Base-by-base conservation (phyloP, 768 basidiomycete species). In the Leucosporidium creatinivorum region DNA sequence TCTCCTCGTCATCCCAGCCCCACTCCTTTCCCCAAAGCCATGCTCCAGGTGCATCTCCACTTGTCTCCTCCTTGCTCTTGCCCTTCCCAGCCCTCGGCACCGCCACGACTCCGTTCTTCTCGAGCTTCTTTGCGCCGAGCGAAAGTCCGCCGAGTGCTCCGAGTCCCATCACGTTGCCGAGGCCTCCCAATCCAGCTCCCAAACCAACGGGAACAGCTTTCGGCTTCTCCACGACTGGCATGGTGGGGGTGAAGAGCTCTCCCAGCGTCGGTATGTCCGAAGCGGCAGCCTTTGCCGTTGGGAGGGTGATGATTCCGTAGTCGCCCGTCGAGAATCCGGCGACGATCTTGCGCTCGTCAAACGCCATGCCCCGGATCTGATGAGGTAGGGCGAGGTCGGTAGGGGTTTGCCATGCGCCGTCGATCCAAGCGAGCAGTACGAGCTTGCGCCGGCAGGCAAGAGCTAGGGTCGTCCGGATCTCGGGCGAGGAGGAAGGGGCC, bases 361-460 rank as follows among this genome's bases (percentile, higher is more conserved):
- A 93, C 3, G 86, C 81, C 59, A 96, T 86, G 0, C 84, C 82
- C 50, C 96, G 85, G n/a, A 96, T 87, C 13, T 93, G 92, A 76
- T 98, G 94, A 18, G 93, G 89, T 5, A 97, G 81, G 0, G 81
- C 74, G 4, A 86, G 80, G 83, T 98, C 94, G 89, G 44, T 25
- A 13, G 58, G 68, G 9, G 68, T 56, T 48, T 89, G 86, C 30
- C 86, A 82, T 66, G 91, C 87, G 23, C 90, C 89, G 73, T 93
- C 90, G 69, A 83, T 86, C 88, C 92, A 93, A 12, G 85, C 83
- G 76, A 93, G 92, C 21, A 96, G 79, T 1, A 93, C 86, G 10
- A 89, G 84, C 76, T 87, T 91, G 70, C 91, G 83, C 69, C 88
- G 80, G 76, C 93, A 96, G 31, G 93, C 94, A 6, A 96, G 82